Conservation (phyloP, 2,329 filamentous ascomycete genomes). For the Aspergillus spinulosporus region DNA sequence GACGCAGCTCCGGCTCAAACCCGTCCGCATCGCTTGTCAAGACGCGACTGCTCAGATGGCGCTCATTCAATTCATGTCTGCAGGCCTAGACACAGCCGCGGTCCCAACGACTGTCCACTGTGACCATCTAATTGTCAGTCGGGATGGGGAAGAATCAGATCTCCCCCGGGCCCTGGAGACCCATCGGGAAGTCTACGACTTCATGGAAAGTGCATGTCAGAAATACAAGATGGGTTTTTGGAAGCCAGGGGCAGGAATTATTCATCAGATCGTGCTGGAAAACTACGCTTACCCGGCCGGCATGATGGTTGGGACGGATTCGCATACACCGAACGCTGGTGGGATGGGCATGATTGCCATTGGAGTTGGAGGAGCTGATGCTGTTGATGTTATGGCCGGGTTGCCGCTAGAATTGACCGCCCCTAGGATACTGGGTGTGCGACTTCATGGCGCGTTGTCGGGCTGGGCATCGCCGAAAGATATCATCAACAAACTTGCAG, state of each 20-base stretch:
- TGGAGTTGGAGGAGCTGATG: constrained; percentile 96
- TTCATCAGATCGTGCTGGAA: constrained; percentile 97
- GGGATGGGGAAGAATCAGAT: constrained; percentile 91
- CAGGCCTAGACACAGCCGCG: constrained; percentile 90
- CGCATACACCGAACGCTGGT: constrained; percentile 94
- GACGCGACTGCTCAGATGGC: constrained; percentile 99
- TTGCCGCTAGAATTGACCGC: constrained; percentile 98
- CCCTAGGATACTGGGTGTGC: constrained; percentile 94
- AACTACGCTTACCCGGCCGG: constrained; percentile 99
- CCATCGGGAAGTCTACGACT: constrained; percentile 99
- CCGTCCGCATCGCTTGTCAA: constrained; percentile 97
- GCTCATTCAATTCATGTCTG: constrained; percentile 99
- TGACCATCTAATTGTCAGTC: constrained; percentile 98
- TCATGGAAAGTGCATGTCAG: constrained; percentile 70
- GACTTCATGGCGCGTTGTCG: constrained; percentile 81
- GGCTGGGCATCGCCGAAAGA: constrained; percentile 97
- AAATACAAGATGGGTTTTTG: constrained; percentile 99
- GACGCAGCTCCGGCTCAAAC: constrained; percentile 94
- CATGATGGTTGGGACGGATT: constrained; percentile 96
- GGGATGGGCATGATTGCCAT: constrained; percentile 93
- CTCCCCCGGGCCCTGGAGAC: constrained; percentile 83
- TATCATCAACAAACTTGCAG: constrained; percentile 95
- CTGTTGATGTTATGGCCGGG: constrained; percentile 96
- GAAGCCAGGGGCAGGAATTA: constrained; percentile 97
- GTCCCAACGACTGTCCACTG: constrained; percentile 97